Evolutionary conservation across 768 basidiomycete species (phyloP), one percentile per base, ranked within the genome.

Genomic region (Infundibulicybe gibba): DNA sequence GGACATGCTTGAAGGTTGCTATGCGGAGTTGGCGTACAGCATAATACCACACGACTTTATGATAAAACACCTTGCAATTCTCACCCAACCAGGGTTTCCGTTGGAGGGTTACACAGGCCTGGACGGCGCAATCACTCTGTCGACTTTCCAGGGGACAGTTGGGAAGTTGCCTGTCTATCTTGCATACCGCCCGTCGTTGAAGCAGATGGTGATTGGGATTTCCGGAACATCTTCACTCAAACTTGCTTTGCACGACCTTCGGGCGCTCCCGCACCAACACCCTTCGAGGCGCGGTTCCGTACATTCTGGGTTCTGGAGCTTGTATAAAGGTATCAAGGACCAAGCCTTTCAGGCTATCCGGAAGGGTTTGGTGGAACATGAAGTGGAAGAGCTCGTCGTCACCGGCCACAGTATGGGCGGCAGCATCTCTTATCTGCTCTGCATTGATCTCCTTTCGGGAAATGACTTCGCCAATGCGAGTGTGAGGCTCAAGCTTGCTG

Each of bases 361-460:
- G 17, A 63, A 65, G 48, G 74, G 68, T 5, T 54, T 80, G 11
- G 37, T 57, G 12, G 59, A 65, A 44, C 56, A 74, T 44, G 63
- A 59, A 5, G 56, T 65, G 21, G 51, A 48, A 15, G 76, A 79
- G 52, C 45, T 82, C 14, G 69, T 79, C 12, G 51, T 81, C 25
- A 78, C 76, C 1, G 81, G 79, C 1, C 80, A 83, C 55, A 80
- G 77, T 45, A 73, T 81, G 73, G 79, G 81, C 35, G 77, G 68
- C 16, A 71, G 71, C 16, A 55, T 83, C n/a, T 65, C 69, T 13
- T 78, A 77, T 58, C 61, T 83, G 17, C 63, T 80, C 37, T 66
- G 69, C 37, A 54, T 80, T 15, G 77, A 80, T 45, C 52, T 80
- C 15, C 61, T 83, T 32, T 46, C 63, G 5, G 60, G 61, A 19